Conservation (phyloP, 257 asterid genomes). For the Capsicum baccatum region DNA sequence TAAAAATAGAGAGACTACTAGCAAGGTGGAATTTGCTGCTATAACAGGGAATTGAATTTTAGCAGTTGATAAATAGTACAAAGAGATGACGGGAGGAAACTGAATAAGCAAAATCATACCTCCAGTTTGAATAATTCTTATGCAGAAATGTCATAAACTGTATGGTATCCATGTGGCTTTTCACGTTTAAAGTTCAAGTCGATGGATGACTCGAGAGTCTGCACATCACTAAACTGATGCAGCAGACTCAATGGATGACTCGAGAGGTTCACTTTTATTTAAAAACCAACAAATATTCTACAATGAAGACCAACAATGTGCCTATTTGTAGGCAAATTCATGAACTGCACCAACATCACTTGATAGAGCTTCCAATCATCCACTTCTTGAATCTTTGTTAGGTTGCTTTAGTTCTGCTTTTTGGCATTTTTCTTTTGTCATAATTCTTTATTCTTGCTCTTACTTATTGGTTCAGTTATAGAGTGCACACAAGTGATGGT, state of each 20-base stretch:
- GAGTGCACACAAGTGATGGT: constrained; percentile 67
- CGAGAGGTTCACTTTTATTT: no score
- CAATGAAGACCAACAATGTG: not conserved
- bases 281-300: constrained; percentile 5
- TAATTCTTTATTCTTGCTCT: constrained; percentile 28
- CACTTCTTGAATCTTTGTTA: constrained; percentile 19
- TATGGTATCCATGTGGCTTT: no score
- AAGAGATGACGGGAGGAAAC: no score
- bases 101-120: no score
- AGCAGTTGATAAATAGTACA: no score
- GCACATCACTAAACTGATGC: no score
- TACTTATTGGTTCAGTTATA: constrained; percentile 59
- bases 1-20: no score
- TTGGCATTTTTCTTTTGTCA: constrained; percentile 7
- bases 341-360: not conserved
- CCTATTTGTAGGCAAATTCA: not conserved
- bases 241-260: no score
- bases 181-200: no score
- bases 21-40: no score
- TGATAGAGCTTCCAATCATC: not conserved
- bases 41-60: no score
- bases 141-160: not conserved
- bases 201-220: no score
- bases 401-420: not conserved
- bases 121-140: not conserved